Conservation (phyloP, 2,329 filamentous ascomycete genomes). For the Alternaria ethzedia region DNA sequence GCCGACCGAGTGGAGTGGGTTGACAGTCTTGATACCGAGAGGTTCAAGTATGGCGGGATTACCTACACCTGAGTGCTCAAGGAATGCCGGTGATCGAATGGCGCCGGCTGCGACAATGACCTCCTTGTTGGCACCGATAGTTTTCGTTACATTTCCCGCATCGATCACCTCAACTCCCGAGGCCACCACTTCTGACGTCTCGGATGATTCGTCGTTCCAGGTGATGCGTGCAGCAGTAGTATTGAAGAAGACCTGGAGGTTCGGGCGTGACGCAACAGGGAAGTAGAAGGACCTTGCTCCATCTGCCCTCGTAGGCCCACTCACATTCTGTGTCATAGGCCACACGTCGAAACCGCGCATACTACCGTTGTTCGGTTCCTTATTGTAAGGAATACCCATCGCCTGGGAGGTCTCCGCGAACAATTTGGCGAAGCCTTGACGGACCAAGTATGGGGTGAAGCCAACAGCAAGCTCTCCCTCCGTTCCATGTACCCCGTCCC, state of each 20-base stretch:
- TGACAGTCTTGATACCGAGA: constrained; percentile 25
- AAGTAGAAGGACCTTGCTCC: constrained; percentile 58
- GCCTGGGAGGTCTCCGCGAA: constrained; percentile 48
- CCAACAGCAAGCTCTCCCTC: constrained; percentile 35
- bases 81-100: constrained; percentile 40
- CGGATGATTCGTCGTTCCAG: constrained; percentile 33
- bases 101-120: constrained; percentile 47
- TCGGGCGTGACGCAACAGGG: constrained; percentile 49
- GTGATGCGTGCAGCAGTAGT: constrained; percentile 51
- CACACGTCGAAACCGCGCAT: constrained; percentile 55
- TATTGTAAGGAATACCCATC: constrained; percentile 48
- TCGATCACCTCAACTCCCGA: constrained; percentile 33
- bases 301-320: constrained; percentile 52
- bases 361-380: constrained; percentile 52
- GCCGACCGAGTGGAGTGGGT: constrained; percentile 37
- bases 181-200: constrained; percentile 17
- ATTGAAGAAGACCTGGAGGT: constrained; percentile 54
- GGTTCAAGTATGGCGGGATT: constrained; percentile 35
- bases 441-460: constrained; percentile 35
- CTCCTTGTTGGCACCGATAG: constrained; percentile 32
- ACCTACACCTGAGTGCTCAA: constrained; percentile 49
- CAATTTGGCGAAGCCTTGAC: constrained; percentile 30
- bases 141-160: constrained; percentile 21
- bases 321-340: constrained; percentile 51
- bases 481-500: constrained; percentile 27